A percentile compares a stretch with the other conserved stretches of the same genome.
Conservation (phyloP, 2,329 filamentous ascomycete genomes). For the Colletotrichum melonis region DNA sequence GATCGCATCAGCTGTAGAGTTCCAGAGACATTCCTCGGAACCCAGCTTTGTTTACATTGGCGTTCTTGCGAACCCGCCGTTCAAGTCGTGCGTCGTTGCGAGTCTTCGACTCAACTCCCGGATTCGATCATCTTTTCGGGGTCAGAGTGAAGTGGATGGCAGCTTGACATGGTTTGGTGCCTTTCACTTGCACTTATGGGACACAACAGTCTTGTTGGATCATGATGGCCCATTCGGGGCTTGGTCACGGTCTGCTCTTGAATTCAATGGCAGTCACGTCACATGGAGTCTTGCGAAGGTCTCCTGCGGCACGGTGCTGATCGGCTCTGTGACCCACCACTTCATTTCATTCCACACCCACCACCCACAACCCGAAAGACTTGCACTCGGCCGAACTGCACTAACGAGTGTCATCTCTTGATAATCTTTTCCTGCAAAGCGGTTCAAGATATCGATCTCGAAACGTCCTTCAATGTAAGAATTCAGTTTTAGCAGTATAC, state of each 20-base stretch:
- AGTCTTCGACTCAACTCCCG: not conserved
- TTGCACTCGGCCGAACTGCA: not conserved
- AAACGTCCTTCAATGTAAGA: not conserved
- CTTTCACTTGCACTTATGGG: not conserved
- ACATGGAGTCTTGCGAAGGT: not conserved
- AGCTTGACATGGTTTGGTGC: not conserved
- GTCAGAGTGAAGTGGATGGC: not conserved
- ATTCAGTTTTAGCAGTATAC: not conserved
- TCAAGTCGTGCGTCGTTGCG: not conserved
- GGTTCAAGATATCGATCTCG: not conserved
- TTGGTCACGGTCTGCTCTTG: not conserved
- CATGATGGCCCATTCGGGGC: not conserved
- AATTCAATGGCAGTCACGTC: not conserved
- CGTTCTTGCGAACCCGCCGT: not conserved
- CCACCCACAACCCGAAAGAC: not conserved
- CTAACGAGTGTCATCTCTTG: not conserved
- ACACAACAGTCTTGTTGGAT: not conserved
- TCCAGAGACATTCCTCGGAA: not conserved
- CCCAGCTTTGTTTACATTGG: not conserved
- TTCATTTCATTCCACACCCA: slow-evolving; percentile 11
- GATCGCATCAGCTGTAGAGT: not conserved
- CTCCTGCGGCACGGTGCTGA: not conserved
- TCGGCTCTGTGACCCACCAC: slow-evolving; percentile 10
- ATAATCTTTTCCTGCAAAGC: not conserved
- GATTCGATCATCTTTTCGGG: not conserved